Base-by-base conservation (phyloP, 1,139 yeast genomes). In the Eremothecium coryli region DNA sequence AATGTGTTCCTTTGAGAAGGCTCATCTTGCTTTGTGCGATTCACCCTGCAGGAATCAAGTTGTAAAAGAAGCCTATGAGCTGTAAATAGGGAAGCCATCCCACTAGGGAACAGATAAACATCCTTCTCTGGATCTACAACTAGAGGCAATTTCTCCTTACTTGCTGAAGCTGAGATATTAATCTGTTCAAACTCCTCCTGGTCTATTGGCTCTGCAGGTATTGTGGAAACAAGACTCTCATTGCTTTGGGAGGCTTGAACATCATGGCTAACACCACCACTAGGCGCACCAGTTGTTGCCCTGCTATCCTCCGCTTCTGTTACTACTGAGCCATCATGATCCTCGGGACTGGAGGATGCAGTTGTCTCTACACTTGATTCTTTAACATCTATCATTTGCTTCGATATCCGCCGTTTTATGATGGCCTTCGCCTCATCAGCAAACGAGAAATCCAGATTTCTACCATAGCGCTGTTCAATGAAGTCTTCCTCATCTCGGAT, bases 21-120 rank as follows among this genome's bases (percentile, higher is more conserved):
- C 10, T 33, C 24, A 18, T 44, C 35, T 16, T 42, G 42, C 36
- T 55, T 43, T 13, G 48, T 43, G 20, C 57, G 43, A 22, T 39
- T 42, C 4, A 54, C 57, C 21, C 60, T 43, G 22, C 46, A 46
- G 10, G 54, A 38, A 35, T 57, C 61, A 9, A 48, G 49, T 11
- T 65, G 59, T 42, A 85, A 60, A 16, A 78, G 54, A 2, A 82
- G 69, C 42, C 80, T 71, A 52, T 88, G 95, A 1, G 95, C 84
- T 38, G 73, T 71, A 62, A 81, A 90, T 29, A 90, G 82, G 1
- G 95, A 67, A 2, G 95, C 81, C 97, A 90, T 90, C 11, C 98
- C 98, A 2, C 88, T 68, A 9, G 96, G 93, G 50, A 70, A 86
- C 37, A 93, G 65, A 52, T 73, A 86, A 1, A 90, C 93, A 51